Conservation (phyloP, 1,284 basidiomycete species). For the Puccinia triticina region DNA sequence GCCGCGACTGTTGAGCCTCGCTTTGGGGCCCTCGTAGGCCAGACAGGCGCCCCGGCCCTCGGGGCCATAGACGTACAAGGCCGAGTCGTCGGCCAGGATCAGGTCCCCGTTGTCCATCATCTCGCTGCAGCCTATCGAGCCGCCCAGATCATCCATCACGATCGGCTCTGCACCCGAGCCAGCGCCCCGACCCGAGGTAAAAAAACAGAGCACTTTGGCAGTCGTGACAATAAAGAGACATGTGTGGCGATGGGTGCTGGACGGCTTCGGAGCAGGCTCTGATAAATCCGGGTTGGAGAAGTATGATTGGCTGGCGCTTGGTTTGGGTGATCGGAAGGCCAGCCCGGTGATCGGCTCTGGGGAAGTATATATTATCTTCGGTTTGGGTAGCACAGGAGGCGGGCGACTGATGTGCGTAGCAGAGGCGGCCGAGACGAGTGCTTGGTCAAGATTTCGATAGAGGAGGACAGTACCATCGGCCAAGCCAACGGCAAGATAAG, state of each 20-base stretch:
- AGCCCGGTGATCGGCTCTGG: slow-evolving; percentile 88
- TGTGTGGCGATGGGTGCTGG: slow-evolving; percentile 60
- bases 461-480: slow-evolving; percentile 92
- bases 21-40: slow-evolving; percentile 85
- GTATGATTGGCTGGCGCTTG: slow-evolving; percentile 50
- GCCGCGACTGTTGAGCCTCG: slow-evolving; percentile 60
- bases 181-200: slow-evolving; percentile 72
- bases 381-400: slow-evolving; percentile 71
- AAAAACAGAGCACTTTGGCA: slow-evolving; percentile 75
- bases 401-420: slow-evolving; percentile 48
- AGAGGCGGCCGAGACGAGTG: slow-evolving; percentile 67
- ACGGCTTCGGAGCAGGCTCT: slow-evolving; percentile 5
- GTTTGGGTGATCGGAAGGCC: slow-evolving; percentile 73
- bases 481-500: slow-evolving; percentile 85
- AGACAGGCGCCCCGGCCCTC: slow-evolving; percentile 83
- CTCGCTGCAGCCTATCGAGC: slow-evolving; percentile 77
- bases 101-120: slow-evolving; percentile 69
- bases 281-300: slow-evolving; percentile 27
- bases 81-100: slow-evolving; percentile 86
- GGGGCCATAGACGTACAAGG: slow-evolving; percentile 81
- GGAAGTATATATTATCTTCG: slow-evolving; percentile 67
- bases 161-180: slow-evolving; percentile 69
- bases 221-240: slow-evolving; percentile 78
- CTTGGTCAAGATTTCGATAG: slow-evolving; percentile 86
- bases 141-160: slow-evolving; percentile 82